Evolutionary conservation across 306 rosid species (phyloP), one percentile per base, ranked within the genome.

Genomic region (Chamaecrista fasciculata): DNA sequence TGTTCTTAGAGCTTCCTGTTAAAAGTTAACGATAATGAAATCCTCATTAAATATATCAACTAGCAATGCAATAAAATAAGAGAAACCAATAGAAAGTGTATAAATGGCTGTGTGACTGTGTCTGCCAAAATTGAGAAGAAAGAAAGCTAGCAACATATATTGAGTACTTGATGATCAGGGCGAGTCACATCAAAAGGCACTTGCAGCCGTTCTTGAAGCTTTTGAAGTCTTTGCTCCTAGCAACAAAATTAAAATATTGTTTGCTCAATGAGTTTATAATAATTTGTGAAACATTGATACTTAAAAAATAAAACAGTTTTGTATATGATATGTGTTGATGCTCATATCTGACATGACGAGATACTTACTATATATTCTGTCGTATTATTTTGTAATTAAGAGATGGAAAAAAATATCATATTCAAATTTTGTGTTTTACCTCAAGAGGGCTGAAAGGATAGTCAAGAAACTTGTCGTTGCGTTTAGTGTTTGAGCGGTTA

Each of bases 191-290:
- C 96, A 48, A 82, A 94, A 60, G 96, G 89, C 31, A 85, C 83
- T 62, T 83, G 88, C 70, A 94, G 4, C 66, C 96, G 81, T 71
- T 84, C 92, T 79, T 91, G 99, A 76, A 94, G 92, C 80, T 86
- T 83, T 53, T 78, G 87, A 78, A 91, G 96, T 75, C 91, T 89
- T 78, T 87, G 83, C 53, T 91, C 92, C 99, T 94, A 77, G 19
- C 8, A 48, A 59, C 34, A 42, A 59, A 75, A 61, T 15, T 18
- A 40, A 68, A 58, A 58, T 9, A 58, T 33, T 67, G 44, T 33
- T 48, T 18, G 62, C 53, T 76, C 60, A 46, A 0, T 31, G 36
- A 49, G 25, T 36, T 10, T 66, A 28, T 29, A 50, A 19, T 31
- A 53, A 71, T 33, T 12, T 37, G 10, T 37, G 43, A 7, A 37